phyloP scores from a whole-genome alignment of 306 rosid species.

The Ochetophila trinervis region DNA sequence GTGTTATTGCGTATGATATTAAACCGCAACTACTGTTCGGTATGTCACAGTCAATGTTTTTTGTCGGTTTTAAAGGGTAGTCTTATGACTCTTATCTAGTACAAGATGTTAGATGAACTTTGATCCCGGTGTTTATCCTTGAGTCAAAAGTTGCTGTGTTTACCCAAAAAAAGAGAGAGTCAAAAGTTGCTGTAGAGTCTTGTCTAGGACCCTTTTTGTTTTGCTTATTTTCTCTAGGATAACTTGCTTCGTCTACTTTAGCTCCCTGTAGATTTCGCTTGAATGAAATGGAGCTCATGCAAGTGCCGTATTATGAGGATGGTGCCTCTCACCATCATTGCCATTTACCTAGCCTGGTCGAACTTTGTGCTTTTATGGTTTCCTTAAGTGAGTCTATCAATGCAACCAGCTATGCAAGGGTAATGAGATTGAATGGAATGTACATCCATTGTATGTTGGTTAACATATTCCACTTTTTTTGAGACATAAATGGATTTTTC shows the following conservation, averaged over 20 bases:
- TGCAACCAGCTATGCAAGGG: too few relatives aligned
- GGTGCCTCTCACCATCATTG: not conserved
- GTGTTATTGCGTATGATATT: not conserved
- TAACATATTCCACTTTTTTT: too few relatives aligned
- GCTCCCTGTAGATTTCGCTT: not conserved
- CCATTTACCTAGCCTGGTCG: not conserved
- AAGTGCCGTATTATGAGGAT: not conserved
- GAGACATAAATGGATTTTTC: too few relatives aligned
- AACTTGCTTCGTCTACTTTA: not conserved
- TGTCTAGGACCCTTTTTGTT: not conserved
- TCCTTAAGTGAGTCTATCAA: too few relatives aligned
- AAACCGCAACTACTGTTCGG: not conserved
- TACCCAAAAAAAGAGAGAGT: too few relatives aligned
- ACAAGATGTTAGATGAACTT: constrained; percentile 2
- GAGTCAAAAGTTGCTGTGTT: not conserved
- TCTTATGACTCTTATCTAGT: too few relatives aligned
- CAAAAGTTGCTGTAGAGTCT: not conserved
- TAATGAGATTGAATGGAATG: too few relatives aligned
- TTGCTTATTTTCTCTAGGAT: not conserved
- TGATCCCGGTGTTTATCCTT: not conserved
- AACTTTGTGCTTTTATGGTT: not conserved
- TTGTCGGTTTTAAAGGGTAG: not conserved
- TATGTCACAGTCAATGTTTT: constrained; percentile 1
- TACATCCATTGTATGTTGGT: too few relatives aligned
- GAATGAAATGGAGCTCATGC: not conserved